Base-by-base conservation (phyloP, 331 rosid genomes). In the Rhamnella rubrinervis region DNA sequence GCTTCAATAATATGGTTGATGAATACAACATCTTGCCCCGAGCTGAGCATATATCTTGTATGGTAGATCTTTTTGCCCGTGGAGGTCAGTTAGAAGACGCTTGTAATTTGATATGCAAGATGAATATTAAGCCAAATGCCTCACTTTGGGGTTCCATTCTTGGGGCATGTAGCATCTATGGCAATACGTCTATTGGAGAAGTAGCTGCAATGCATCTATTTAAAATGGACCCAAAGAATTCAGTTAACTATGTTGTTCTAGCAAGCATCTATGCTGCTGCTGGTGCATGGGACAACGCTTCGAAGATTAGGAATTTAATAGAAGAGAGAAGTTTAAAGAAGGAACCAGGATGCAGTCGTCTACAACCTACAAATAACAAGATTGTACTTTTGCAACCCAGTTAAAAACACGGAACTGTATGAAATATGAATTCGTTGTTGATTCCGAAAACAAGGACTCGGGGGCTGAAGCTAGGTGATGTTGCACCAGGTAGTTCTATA, bases 81-180 rank as follows among this genome's bases (percentile, higher is more conserved):
- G 77, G 75, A 70, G 84, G 84, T 38, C 60, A 37, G 61, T 50
- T 80, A 37, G 77, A 80, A 56, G 81, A 75, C 26, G 84, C 77
- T 19, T 72, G 21, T 57, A 31, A 61, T 26, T 53, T 80, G 66
- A 38, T 75, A 46, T 19, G 71, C 35, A 52, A 62, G 14, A 66
- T 75, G 71, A 71, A 71, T 39, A 38, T 75, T 1, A 75, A 70
- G 61, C 77, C 74, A 55, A 50, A 35, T 71, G 71, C 77, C 20
- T 55, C 84, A 9, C 40, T 71, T 47, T 80, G 80, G 84, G 84
- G 81, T 61, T 63, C 81, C 56, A 61, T 80, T 70, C 84, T 80
- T 16, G 77, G 80, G 67, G 84, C 78, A 11, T 80, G 75, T 62
- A 75, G 67, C 4, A 20, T 28, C 61, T 38, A 80, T 80, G 80